phyloP scores from a whole-genome alignment of 768 basidiomycete species.

The Butyriboletus loyo region DNA sequence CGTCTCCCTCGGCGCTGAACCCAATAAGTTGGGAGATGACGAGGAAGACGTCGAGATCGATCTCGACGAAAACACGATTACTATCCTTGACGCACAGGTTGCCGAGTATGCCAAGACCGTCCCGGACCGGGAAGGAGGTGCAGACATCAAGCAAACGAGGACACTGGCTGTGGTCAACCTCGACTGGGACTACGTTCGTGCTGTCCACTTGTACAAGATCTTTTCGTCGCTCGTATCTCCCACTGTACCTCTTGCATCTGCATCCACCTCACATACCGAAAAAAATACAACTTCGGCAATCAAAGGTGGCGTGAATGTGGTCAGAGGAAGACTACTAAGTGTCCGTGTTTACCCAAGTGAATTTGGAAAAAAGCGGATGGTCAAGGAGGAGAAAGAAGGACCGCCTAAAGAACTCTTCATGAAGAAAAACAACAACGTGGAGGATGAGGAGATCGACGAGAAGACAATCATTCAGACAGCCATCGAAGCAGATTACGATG shows the following conservation, averaged over 20 bases:
- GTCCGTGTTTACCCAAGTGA: conserved; percentile 90
- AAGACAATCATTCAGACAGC: conserved; percentile 63
- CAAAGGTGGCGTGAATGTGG: conserved; percentile 27
- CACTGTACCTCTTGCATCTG: conserved; percentile 41
- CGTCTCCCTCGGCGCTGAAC: conserved; percentile 48
- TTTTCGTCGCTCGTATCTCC: conserved; percentile 82
- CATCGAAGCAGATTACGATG: conserved; percentile 77
- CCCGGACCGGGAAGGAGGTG: conserved; percentile 43
- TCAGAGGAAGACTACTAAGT: conserved; percentile 65
- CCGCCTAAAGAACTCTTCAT: conserved; percentile 85
- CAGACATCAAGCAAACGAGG: conserved; percentile 49
- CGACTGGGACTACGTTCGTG: conserved; percentile 96
- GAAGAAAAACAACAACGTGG: conserved; percentile 37
- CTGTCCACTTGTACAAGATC: conserved; percentile 86
- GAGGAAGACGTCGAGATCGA: conserved; percentile 61
- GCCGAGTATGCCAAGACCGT: conserved; percentile 51
- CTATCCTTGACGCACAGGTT: conserved; percentile 72
- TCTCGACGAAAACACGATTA: conserved; percentile 72
- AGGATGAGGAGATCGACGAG: conserved; percentile 59
- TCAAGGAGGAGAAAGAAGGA: conserved; percentile 83
- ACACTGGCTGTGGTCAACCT: conserved; percentile 91
- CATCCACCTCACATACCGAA: conserved; percentile 24
- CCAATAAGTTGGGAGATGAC: conserved; percentile 23
- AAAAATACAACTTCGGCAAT: conserved; percentile 11
- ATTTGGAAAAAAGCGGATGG: conserved; percentile 87